Evolutionary conservation across 106 monocot species (phyloP).

Genomic region (Agapanthus africanus): DNA sequence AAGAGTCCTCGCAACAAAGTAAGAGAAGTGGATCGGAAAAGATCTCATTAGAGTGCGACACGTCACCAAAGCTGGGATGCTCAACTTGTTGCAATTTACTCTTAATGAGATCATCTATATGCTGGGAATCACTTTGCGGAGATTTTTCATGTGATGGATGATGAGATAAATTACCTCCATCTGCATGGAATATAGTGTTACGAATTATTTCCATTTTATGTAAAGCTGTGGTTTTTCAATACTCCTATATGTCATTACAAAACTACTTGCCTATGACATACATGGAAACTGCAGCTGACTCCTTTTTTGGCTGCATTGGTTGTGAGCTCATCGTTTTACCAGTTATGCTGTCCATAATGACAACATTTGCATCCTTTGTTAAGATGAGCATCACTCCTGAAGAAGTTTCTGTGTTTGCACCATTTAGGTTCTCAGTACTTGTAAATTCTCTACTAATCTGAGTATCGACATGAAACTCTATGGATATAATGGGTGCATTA

Average conservation of each 20-base stretch:
- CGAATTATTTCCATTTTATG: too few relatives aligned
- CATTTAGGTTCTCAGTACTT: slow-evolving; percentile 14
- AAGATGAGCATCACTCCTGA: slow-evolving; percentile 44
- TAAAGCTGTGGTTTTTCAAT: too few relatives aligned
- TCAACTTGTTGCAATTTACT: slow-evolving; percentile 21
- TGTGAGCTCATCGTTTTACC: slow-evolving; percentile 41
- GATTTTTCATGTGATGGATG: slow-evolving; percentile 15
- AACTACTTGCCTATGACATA: slow-evolving; percentile 87
- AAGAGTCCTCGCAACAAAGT: slow-evolving; percentile 58
- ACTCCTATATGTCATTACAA: too few relatives aligned
- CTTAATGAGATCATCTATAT: slow-evolving; percentile 18
- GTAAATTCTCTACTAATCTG: slow-evolving; percentile 14
- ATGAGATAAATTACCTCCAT: slow-evolving; percentile 15
- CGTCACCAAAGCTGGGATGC: slow-evolving; percentile 9
- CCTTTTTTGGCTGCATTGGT: slow-evolving; percentile 34
- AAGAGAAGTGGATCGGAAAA: slow-evolving; percentile 50
- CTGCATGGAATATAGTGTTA: slow-evolving; percentile 15
- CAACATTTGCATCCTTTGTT: slow-evolving; percentile 56
- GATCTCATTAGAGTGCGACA: slow-evolving; percentile 14
- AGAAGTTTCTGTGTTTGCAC: slow-evolving; percentile 18
- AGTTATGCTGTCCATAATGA: slow-evolving; percentile 41
- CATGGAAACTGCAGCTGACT: slow-evolving; percentile 71
- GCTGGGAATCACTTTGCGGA: slow-evolving; percentile 18
- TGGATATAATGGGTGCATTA: slow-evolving; percentile 50
- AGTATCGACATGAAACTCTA: slow-evolving; percentile 20